Evolutionary conservation across 2,329 filamentous ascomycete genomes (phyloP).

Genomic region (Ophiostoma sp.): DNA sequence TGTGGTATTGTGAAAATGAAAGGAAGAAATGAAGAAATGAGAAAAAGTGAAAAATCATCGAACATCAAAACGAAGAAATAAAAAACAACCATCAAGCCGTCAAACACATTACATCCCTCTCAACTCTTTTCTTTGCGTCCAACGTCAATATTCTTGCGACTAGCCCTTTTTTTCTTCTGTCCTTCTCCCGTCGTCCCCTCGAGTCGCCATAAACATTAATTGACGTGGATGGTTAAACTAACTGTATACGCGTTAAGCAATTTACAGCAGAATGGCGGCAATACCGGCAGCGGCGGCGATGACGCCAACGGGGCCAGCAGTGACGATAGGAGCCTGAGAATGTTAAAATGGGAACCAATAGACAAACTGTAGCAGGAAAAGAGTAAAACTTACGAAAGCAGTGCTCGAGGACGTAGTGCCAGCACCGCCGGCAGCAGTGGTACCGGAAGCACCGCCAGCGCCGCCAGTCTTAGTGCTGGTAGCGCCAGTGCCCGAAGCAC

Average conservation of each 20-base stretch:
- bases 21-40: conserved; percentile 16
- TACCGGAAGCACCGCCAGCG: background rate
- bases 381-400: conserved; percentile 33
- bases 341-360: background rate
- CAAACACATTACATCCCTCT: conserved; percentile 7
- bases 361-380: no score
- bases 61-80: background rate
- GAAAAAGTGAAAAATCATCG: background rate
- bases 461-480: conserved; percentile 6
- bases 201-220: conserved; percentile 4
- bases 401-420: conserved; percentile 27
- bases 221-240: background rate
- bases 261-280: conserved; percentile 51
- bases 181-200: background rate
- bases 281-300: conserved; percentile 53
- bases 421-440: background rate
- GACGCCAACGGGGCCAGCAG: conserved; percentile 48
- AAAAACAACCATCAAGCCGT: conserved; percentile 9
- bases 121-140: conserved; percentile 7
- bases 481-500: conserved; percentile 20
- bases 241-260: background rate
- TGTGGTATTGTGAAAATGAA: conserved; percentile 26
- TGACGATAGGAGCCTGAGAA: conserved; percentile 41
- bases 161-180: background rate
- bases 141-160: background rate